Base-by-base conservation (phyloP, 192 early-diverging fungal genomes). In the Coemansia sp. region DNA sequence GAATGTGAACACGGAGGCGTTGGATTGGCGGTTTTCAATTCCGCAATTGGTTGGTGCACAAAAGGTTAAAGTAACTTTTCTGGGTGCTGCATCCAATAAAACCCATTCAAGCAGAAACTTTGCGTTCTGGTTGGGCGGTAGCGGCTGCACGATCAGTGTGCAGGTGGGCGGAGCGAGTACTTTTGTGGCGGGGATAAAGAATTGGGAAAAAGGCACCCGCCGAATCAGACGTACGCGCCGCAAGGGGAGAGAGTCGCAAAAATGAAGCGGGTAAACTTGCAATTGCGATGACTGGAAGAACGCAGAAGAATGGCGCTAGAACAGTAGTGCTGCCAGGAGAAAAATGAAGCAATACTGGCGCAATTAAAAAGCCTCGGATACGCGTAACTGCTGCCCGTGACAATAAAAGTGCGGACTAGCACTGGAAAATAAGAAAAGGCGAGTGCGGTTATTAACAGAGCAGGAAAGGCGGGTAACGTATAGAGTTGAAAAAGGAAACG, bases 11-110 rank as follows among this genome's bases (percentile, higher is more conserved):
- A 43, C 12, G 47, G 17, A 17, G n/a, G 47, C 47, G 2, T 49
- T 57, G 32, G 35, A 17, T 57, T 57, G 22, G 52, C 27, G 29
- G 11, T 22, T 57, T 57, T 57, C 29, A 17, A 57, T 57, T 57
- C 55, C 55, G 55, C 55, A 57, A 57, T 57, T 32, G 55, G 55
- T n/a, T 24, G 37, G 15, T 57, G 8, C 12, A 32, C 53, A 4
- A 57, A 37, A 37, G 21, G 55, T 15, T 37, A 37, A 17, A 38
- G 55, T 57, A 57, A 57, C 55, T 57, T 5, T 55, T 55, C 53
- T 1, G 14, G 38, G 29, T 24, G 10, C 55, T 17, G 55, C 55
- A 57, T 57, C 55, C 55, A 57, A 57, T 57, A 37, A 37, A 14
- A 10, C 32, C 8, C 12, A 43, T 43, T 15, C 11, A 43, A n/a